Conservation (phyloP, 2,329 filamentous ascomycete genomes). For the Malbranchea zuffiana region DNA sequence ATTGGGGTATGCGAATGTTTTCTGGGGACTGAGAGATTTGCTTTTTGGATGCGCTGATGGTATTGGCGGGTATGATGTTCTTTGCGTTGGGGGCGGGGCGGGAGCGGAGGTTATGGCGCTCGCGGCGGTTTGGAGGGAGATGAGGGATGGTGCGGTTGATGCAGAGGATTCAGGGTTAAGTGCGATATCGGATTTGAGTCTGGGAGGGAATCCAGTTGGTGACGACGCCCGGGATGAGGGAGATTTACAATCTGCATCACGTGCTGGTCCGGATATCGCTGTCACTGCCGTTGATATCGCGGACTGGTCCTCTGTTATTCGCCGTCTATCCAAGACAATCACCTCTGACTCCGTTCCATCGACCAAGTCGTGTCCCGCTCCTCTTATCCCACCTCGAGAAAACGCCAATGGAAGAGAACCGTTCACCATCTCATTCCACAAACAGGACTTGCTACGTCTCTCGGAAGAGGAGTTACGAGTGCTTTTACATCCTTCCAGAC, state of each 20-base stretch:
- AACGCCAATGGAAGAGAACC: neutral
- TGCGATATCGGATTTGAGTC: slow-evolving; percentile 6
- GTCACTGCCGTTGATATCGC: slow-evolving; percentile 71
- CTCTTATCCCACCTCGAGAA: slow-evolving; percentile 17
- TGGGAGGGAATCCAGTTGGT: neutral
- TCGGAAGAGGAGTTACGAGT: slow-evolving; percentile 30
- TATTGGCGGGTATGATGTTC: slow-evolving; percentile 25
- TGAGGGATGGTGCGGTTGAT: slow-evolving; percentile 1
- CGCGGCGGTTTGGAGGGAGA: slow-evolving; percentile 39
- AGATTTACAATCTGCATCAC: neutral
- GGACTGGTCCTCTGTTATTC: slow-evolving; percentile 58
- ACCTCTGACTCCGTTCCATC: slow-evolving; percentile 27
- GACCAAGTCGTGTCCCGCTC: slow-evolving; percentile 22
- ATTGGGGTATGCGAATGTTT: slow-evolving; percentile 63
- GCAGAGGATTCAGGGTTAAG: slow-evolving; percentile 12
- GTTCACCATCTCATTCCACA: slow-evolving; percentile 35
- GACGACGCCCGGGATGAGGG: no score
- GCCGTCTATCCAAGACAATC: slow-evolving; percentile 47
- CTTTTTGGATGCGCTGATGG: neutral
- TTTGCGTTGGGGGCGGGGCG: slow-evolving; percentile 54
- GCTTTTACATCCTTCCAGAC: slow-evolving; percentile 18
- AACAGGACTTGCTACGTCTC: slow-evolving; percentile 41
- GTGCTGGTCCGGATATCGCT: slow-evolving; percentile 20
- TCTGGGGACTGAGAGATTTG: slow-evolving; percentile 21
- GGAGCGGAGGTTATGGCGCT: slow-evolving; percentile 58